A percentile compares a stretch with the other conserved stretches of the same genome.
These are phyloP conservation scores for Globisporangium spinosum DNA, from an alignment of 352 stramenopile genomes.

Conservation along the genomic window DNA sequence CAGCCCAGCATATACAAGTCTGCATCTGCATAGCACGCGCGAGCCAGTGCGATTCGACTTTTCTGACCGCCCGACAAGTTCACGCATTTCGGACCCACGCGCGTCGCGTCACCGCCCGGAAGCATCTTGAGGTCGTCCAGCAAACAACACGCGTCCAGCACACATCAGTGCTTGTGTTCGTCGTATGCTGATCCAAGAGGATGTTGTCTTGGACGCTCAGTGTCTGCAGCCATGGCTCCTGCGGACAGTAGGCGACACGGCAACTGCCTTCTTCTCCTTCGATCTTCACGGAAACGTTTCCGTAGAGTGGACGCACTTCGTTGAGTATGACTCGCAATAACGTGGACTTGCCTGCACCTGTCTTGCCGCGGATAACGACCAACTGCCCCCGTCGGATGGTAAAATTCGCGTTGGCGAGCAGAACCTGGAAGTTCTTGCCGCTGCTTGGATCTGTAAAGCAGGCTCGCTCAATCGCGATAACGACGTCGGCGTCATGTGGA, in stretches of 20 bases:
- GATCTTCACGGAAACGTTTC: slow-evolving; percentile 11
- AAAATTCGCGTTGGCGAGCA: slow-evolving; percentile 13
- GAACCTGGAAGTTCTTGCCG: background rate
- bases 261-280: background rate
- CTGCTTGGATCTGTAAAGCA: background rate
- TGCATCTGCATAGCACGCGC: slow-evolving; percentile 46
- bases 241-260: slow-evolving; percentile 29
- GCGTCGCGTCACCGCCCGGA: slow-evolving; percentile 49
- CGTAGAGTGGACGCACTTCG: slow-evolving; percentile 6
- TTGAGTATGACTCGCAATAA: slow-evolving; percentile 9
- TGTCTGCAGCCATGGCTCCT: slow-evolving; percentile 84
- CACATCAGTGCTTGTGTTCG: slow-evolving; percentile 39
- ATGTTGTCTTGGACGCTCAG: slow-evolving; percentile 81
- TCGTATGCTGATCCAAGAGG: slow-evolving; percentile 64
- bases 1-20: slow-evolving; percentile 50
- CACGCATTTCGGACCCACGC: slow-evolving; percentile 43
- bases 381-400: slow-evolving; percentile 5
- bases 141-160: slow-evolving; percentile 28
- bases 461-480: background rate
- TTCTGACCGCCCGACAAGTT: slow-evolving; percentile 59
- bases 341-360: slow-evolving; percentile 21
- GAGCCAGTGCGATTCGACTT: slow-evolving; percentile 44
- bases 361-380: slow-evolving; percentile 13
- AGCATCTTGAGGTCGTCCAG: slow-evolving; percentile 26
- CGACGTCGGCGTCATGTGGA: background rate